Evolutionary conservation across 2,329 filamentous ascomycete species (phyloP).

Genomic region (Fusarium citri): DNA sequence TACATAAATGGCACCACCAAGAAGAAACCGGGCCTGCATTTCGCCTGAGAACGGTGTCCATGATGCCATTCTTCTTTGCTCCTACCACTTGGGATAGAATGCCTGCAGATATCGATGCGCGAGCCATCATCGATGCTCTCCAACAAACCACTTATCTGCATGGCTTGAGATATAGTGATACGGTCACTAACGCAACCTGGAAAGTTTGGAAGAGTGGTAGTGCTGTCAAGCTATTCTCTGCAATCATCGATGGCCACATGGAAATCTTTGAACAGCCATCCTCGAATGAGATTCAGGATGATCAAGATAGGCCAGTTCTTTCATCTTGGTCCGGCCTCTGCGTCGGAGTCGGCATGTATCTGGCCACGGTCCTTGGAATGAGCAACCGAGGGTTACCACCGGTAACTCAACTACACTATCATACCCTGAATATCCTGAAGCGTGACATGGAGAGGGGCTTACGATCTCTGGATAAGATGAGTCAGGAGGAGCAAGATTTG

Average conservation of each 20-base stretch:
- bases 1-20: not conserved
- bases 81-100: not conserved
- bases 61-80: not conserved
- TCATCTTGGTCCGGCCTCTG: not conserved
- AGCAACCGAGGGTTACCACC: not conserved
- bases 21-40: not conserved
- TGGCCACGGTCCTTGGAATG: not conserved
- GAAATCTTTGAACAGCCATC: not conserved
- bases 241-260: not conserved
- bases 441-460: not conserved
- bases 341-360: not conserved
- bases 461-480: not conserved
- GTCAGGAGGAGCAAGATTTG: not conserved
- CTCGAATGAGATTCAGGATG: rapidly evolving
- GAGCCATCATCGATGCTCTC: not conserved
- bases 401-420: not conserved
- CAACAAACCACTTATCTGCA: not conserved
- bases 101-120: not conserved
- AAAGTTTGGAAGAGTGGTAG: not conserved
- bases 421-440: not conserved
- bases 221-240: not conserved
- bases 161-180: not conserved
- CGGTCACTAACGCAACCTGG: not conserved
- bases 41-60: not conserved
- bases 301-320: not conserved